Conservation (phyloP, 169 alveolate genomes). For the Babesia bovis region DNA sequence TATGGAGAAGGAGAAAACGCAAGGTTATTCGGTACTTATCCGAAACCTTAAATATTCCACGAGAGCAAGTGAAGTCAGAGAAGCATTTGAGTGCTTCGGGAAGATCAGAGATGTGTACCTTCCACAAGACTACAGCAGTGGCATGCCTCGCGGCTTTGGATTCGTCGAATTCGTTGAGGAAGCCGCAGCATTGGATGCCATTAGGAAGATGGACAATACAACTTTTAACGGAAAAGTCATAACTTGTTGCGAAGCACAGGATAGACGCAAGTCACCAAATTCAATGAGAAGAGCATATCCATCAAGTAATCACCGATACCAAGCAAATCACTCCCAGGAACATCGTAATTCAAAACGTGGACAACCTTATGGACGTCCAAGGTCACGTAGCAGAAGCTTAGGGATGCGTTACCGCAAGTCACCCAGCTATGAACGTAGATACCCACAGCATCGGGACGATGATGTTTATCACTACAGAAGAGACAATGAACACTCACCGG, state of each 20-base stretch:
- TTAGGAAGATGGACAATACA: conserved; percentile 82
- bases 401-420: conserved; percentile 48
- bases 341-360: conserved; percentile 2
- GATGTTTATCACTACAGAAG: not conserved
- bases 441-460: conserved; percentile 24
- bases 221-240: conserved; percentile 85
- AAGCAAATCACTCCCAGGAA: not conserved
- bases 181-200: conserved; percentile 85
- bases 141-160: conserved; percentile 88
- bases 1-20: conserved; percentile 19
- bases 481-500: conserved; percentile 21
- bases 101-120: conserved; percentile 85
- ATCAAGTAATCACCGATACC: not conserved
- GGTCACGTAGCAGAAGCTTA: conserved; percentile 56
- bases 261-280: conserved; percentile 88
- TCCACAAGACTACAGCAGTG: conserved; percentile 80
- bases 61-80: conserved; percentile 79
- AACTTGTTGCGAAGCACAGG: conserved; percentile 86
- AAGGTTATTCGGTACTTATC: conserved; percentile 77
- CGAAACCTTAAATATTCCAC: conserved; percentile 82
- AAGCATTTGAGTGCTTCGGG: conserved; percentile 82
- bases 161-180: conserved; percentile 87
- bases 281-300: conserved; percentile 78
- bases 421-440: conserved; percentile 34
- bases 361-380: conserved; percentile 10